Evolutionary conservation across 148 eudicot species (phyloP).

Genomic region (Fallopia convolvulus): DNA sequence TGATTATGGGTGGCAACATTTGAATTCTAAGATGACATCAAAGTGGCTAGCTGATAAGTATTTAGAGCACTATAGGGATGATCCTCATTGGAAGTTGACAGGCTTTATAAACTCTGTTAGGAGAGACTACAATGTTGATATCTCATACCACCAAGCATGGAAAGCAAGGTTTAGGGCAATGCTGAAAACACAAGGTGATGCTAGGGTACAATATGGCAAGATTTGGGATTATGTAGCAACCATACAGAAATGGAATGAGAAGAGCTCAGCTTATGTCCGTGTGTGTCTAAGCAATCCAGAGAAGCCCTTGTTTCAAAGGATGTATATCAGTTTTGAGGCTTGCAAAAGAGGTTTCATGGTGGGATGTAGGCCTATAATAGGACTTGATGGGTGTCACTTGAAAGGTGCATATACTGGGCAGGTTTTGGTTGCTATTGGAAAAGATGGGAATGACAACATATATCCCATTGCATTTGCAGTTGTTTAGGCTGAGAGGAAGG

Average conservation of each 20-base stretch:
- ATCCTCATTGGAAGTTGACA: not conserved
- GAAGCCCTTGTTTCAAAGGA: not conserved
- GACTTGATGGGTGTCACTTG: slow-evolving; percentile 12
- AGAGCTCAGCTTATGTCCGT: not conserved
- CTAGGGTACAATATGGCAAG: not conserved
- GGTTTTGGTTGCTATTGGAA: not conserved
- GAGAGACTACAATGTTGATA: not conserved
- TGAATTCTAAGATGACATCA: not conserved
- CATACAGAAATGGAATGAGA: not conserved
- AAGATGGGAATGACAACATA: slow-evolving; percentile 14
- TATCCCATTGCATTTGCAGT: not conserved
- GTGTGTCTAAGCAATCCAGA: not conserved
- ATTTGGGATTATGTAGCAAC: slow-evolving; percentile 7
- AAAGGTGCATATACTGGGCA: slow-evolving; percentile 3
- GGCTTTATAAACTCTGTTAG: not conserved
- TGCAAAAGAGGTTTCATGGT: slow-evolving; percentile 3
- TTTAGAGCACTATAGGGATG: not conserved
- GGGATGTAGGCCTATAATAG: slow-evolving; percentile 11
- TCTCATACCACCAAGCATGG: not conserved
- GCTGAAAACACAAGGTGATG: not conserved
- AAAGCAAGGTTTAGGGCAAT: not conserved
- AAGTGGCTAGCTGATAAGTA: not conserved
- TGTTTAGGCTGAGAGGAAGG: slow-evolving; percentile 4
- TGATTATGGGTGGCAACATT: not conserved
- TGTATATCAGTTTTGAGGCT: slow-evolving; percentile 6